Conservation (phyloP, 345 rosid species). For the Streptanthus diversifolius region DNA sequence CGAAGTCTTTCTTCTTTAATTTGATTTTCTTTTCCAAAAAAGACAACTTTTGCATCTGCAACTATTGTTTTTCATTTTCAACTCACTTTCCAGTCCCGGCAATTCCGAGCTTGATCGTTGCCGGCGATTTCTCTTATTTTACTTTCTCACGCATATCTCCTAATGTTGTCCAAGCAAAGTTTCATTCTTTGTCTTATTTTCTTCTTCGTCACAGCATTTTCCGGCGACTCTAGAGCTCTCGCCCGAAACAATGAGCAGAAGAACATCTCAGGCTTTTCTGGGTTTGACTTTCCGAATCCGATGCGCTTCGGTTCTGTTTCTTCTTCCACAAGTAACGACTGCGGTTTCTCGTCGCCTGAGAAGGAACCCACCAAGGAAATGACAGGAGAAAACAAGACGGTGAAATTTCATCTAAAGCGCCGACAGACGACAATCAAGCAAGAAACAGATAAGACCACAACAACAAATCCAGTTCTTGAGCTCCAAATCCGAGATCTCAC, state of each 20-base stretch:
- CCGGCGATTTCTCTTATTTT: not conserved
- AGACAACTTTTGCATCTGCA: slow-evolving; percentile 26
- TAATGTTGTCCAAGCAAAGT: slow-evolving; percentile 48
- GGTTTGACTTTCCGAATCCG: slow-evolving; percentile 58
- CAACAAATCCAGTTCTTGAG: slow-evolving; percentile 43
- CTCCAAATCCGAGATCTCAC: slow-evolving; percentile 55
- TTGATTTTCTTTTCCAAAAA: slow-evolving; percentile 16
- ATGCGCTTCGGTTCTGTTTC: slow-evolving; percentile 74
- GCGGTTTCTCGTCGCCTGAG: slow-evolving; percentile 46
- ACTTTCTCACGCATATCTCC: not conserved
- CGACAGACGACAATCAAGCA: slow-evolving; percentile 29
- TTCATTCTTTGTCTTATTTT: slow-evolving; percentile 35
- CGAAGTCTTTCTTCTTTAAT: not conserved
- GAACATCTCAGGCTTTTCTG: slow-evolving; percentile 53
- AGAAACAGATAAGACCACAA: slow-evolving; percentile 31
- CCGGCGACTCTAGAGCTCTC: slow-evolving; percentile 35
- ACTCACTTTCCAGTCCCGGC: not conserved
- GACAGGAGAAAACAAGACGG: slow-evolving; percentile 30
- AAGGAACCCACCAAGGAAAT: slow-evolving; percentile 23
- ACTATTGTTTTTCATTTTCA: not conserved
- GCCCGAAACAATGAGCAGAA: slow-evolving; percentile 38
- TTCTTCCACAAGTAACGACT: slow-evolving; percentile 53
- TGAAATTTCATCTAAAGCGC: slow-evolving; percentile 66
- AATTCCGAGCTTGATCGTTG: not conserved
- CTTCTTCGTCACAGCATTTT: slow-evolving; percentile 36